Evolutionary conservation across 148 eudicot genomes (phyloP), one percentile per base, ranked within the genome.

Genomic region (Dysphania ambrosioides): DNA sequence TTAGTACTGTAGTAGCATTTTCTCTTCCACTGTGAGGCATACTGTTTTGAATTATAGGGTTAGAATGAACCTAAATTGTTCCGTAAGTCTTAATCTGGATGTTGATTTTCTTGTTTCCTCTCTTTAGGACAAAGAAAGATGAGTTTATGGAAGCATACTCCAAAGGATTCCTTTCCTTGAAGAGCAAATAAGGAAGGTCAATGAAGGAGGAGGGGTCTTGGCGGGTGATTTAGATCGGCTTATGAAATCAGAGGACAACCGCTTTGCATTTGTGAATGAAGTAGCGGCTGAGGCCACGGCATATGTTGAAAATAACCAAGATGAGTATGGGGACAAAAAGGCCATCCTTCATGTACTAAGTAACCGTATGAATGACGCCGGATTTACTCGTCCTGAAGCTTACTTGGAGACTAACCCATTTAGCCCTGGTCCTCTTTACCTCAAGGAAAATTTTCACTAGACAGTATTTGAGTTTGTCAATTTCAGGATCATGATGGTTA

Each of bases 301-400:
- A 51, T 92, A 83, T 57, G 93, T 90, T 16, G 91, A 92, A 66
- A 90, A 87, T 68, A 90, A 92, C 77, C 82, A 91, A 72, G 99
- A 95, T 65, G 99, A 92, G 72, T 95, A 95, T 71, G 91, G 96
- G 53, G 80, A 77, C 61, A 95, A 95, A 81, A 95, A 92, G 66
- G 92, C 99, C 38, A 92, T 95, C 79, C 91, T 87, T 77, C 99
- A 95, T 75, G 99, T 89, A 27, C 74, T 95, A 3, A 95, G 89
- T 82, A 89, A 92, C 75, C 93, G 99, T 31, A 85, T 92, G 87
- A 92, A 95, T 44, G 99, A 92, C 24, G 85, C 88, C 73, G 99
- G 97, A 62, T 75, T 85, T 81, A 68, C 82, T 76, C 94, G 99
- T 16, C 72, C 90, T 0, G 99, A 95, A 77, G 99, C 90, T 26